These are phyloP conservation scores for Cairneyella variabilis DNA, from an alignment of 495 filamentous ascomycete species.

Conservation along the genomic window DNA sequence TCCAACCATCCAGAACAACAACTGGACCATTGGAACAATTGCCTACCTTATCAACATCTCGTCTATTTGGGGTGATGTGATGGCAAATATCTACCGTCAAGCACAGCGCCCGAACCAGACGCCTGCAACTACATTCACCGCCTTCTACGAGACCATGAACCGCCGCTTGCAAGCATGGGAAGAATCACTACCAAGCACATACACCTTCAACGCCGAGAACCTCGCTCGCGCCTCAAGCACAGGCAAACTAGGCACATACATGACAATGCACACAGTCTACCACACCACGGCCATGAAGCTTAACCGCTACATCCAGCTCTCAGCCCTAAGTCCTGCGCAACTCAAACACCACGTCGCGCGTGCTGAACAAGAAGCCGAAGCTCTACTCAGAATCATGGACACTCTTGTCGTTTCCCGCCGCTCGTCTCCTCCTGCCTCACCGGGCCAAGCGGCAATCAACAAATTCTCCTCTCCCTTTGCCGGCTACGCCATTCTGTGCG, in stretches of 20 bases:
- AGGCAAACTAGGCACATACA: conserved; percentile 48
- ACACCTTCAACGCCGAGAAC: conserved; percentile 45
- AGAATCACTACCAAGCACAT: conserved; percentile 40
- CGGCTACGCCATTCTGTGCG: conserved; percentile 41
- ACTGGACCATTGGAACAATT: conserved; percentile 46
- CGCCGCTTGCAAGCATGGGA: conserved; percentile 48
- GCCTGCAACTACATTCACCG: conserved; percentile 15
- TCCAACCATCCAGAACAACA: conserved; percentile 20
- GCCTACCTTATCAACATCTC: conserved; percentile 57
- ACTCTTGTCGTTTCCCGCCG: conserved; percentile 2
- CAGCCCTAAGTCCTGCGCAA: conserved; percentile 29
- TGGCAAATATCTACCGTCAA: conserved; percentile 51
- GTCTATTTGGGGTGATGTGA: conserved; percentile 62
- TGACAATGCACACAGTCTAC: conserved; percentile 59
- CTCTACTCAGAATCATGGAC: conserved; percentile 34
- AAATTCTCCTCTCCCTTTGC: conserved; percentile 40
- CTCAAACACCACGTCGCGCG: conserved; percentile 35
- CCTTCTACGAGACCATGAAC: conserved; percentile 46
- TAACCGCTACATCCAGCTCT: conserved; percentile 53
- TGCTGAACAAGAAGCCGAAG: conserved; percentile 39
- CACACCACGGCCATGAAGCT: conserved; percentile 57
- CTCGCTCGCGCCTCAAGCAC: conserved; percentile 41
- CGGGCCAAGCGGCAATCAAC: conserved; percentile 18
- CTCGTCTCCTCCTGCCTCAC: conserved; percentile 20
- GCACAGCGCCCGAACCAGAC: conserved; percentile 42